Base-by-base conservation (phyloP, 768 basidiomycete species). In the Baorangia bicolor region DNA sequence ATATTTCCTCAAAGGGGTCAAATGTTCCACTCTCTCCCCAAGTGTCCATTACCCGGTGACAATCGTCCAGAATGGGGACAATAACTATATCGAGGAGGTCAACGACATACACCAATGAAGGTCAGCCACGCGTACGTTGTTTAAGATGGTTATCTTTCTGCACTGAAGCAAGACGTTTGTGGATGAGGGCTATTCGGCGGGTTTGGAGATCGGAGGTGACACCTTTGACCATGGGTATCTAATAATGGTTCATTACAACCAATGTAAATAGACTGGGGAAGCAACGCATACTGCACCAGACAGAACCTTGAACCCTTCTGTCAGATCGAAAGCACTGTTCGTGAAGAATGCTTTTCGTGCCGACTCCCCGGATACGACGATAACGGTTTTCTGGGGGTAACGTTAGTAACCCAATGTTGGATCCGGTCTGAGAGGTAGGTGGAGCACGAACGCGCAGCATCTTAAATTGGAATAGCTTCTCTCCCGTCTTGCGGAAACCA, bases 221-320 rank as follows among this genome's bases (percentile, higher is more conserved):
- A 39, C 88, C 88, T 63, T 78, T 80, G 61, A 90, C 80, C 78
- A 87, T 82, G 58, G 89, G 88, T 58, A 92, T 85, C 88, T 90
- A 59, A 33, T 51, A 55, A 42, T 51, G 28, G 53, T 51, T 44
- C 16, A 8, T 58, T 62, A 60, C 45, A 56, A 57, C 64, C 45
- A 27, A 55, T 45, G 53, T 56, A 35, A 64, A 56, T 49, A 53
- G 49, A 55, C 56, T 37, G 48, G 9, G 27, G 30, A 50, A 49
- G 25, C 28, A 21, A 35, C 20, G 81, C 86, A 60, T 68, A 90
- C 89, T 52, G 86, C 88, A 48, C 88, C 89, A 47, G 87, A 88
- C 57, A 92, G 78, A 64, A 88, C 81, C 64, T 84, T 87, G 77
- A 89, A 91, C 6, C 88, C 89, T 74, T 89, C 87, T 39, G 84